Conservation (phyloP, 1,284 basidiomycete species). For the Austroboletus novae-zelandiae region DNA sequence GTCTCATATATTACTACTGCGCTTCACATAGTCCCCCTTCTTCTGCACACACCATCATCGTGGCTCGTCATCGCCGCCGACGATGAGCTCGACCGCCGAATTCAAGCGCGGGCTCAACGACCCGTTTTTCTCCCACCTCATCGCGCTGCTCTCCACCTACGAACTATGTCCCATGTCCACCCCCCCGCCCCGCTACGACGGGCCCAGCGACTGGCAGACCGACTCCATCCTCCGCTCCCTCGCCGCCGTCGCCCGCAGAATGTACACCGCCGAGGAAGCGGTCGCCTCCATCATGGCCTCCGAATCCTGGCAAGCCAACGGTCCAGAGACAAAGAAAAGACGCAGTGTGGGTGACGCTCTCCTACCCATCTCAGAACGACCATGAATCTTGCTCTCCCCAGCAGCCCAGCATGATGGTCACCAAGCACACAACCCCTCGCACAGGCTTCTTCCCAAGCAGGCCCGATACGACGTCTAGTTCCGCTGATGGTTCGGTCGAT, state of each 20-base stretch:
- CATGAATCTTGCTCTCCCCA: conserved; percentile 11
- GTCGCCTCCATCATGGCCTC: conserved; percentile 39
- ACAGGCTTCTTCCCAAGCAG: conserved; percentile 25
- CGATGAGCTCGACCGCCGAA: conserved; percentile 33
- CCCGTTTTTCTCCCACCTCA: conserved; percentile 50
- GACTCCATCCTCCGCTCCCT: conserved; percentile 60
- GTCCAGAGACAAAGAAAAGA: conserved; percentile 49
- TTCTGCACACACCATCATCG: conserved; percentile 3
- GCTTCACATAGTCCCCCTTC: background rate
- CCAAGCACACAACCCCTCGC: conserved; percentile 18
- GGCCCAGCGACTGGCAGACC: conserved; percentile 62
- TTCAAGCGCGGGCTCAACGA: conserved; percentile 19
- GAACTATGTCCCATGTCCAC: conserved; percentile 47
- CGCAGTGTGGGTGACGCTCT: conserved; percentile 46
- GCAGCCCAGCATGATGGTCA: conserved; percentile 27
- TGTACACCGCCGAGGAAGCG: conserved; percentile 59
- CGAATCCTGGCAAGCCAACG: conserved; percentile 35
- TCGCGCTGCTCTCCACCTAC: conserved; percentile 51
- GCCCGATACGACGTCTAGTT: conserved; percentile 14
- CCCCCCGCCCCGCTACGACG: conserved; percentile 61
- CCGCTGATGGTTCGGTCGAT: conserved; percentile 17
- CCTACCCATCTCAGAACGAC: conserved; percentile 32
- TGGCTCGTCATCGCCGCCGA: conserved; percentile 13
- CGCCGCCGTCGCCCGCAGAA: conserved; percentile 51
- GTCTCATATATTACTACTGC: too few species aligned